Conservation (phyloP, 2,329 filamentous ascomycete species). For the Nannizziopsis arthrosporioides region DNA sequence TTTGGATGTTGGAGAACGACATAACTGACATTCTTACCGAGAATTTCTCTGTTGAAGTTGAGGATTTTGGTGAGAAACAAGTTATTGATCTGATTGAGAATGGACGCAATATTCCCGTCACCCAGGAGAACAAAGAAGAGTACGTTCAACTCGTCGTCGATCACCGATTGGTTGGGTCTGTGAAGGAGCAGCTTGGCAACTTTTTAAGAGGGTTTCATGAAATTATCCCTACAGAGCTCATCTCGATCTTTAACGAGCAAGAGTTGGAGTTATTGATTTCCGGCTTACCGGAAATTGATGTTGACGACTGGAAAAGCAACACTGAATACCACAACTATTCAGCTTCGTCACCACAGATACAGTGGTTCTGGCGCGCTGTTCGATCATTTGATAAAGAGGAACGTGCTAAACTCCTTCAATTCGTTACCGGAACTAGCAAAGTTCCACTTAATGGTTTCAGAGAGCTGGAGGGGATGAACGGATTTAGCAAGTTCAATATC, state of each 20-base stretch:
- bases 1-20: slow-evolving; percentile 98
- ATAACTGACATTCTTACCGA: slow-evolving; percentile 97
- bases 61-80: slow-evolving; percentile 82
- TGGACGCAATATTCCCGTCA: slow-evolving; percentile 84
- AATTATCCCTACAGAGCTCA: slow-evolving; percentile 85
- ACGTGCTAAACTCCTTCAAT: slow-evolving; percentile 89
- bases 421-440: slow-evolving; percentile 96
- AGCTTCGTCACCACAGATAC: slow-evolving; percentile 85
- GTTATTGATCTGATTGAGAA: slow-evolving; percentile 77
- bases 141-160: slow-evolving; percentile 92
- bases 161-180: slow-evolving; percentile 80
- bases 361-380: slow-evolving; percentile 99
- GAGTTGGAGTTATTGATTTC: slow-evolving; percentile 94
- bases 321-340: slow-evolving; percentile 98
- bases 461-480: slow-evolving; percentile 98
- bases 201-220: slow-evolving; percentile 97
- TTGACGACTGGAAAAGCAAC: slow-evolving; percentile 98
- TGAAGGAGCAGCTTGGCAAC: slow-evolving; percentile 84
- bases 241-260: slow-evolving; percentile 97
- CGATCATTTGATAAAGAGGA: slow-evolving; percentile 98
- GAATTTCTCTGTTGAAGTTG: slow-evolving; percentile 86
- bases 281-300: slow-evolving; percentile 88
- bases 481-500: slow-evolving; percentile 95
- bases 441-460: slow-evolving; percentile 98
- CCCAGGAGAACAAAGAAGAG: slow-evolving; percentile 96